Evolutionary conservation across 768 basidiomycete genomes (phyloP), one percentile per base, ranked within the genome.

Genomic region (Cyathus striatus): DNA sequence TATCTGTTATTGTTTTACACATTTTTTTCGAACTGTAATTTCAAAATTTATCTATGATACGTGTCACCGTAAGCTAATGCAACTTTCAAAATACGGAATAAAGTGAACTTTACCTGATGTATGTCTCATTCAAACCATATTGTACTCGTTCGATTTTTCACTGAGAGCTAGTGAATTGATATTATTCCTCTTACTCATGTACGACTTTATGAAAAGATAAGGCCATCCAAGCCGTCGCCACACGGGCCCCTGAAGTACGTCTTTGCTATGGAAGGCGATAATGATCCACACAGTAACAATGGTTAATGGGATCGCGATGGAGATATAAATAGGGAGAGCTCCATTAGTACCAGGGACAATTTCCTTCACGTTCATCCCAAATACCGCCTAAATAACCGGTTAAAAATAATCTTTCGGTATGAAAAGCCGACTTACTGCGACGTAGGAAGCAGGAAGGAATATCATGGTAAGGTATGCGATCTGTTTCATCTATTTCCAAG

Each of bases 391-490:
- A n/a, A 14, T 37, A 23, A 38, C 3, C 33, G 13, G 20, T 38
- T 32, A 21, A 12, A 7, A 41, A 23, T 36, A 32, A 16, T 24
- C 18, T 33, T 23, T 13, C 22, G 26, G 5, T 23, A 6, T 25
- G 14, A 17, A 10, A 14, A 9, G 17, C 18, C 21, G 32, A 44
- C 69, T 38, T 53, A 75, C 74, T 43, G 76, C 69, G 18, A 64
- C 60, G 42, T 81, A 76, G 10, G 74, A 73, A 0, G 77, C 75
- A 2, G 81, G 81, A 3, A 82, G 60, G 58, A 81, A 82, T 16
- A 78, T 50, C 78, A 82, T 81, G 1, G 76, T 75, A 6, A 83
- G 61, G 49, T 81, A 82, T 0, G 79, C 73, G 34, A 82, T 73
- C 57, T 81, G 74, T 43, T 72, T 75, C 73, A 75, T 77, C 66